Conservation (phyloP, 2,329 filamentous ascomycete species). For the Fusarium sp. region DNA sequence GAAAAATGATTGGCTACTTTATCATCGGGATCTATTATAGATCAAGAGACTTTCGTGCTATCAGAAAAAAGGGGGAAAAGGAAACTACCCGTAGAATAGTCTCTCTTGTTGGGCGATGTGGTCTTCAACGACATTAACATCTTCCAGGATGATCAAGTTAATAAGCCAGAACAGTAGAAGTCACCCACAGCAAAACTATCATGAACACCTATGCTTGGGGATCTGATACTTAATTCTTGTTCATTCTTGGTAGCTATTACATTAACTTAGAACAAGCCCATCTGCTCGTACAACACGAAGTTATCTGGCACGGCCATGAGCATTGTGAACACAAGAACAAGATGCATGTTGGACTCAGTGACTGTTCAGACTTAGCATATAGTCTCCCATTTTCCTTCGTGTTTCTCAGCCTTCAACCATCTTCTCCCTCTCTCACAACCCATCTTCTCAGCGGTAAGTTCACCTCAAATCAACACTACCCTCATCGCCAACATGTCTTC, state of each 20-base stretch:
- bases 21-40: background rate
- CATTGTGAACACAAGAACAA: background rate
- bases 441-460: background rate
- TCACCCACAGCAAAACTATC: background rate
- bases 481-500: background rate
- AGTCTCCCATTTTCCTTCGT: background rate
- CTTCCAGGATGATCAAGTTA: background rate
- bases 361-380: background rate
- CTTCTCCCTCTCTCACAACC: no score
- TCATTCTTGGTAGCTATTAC: background rate
- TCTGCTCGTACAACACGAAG: background rate
- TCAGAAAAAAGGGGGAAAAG: background rate
- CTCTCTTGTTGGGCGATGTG: background rate
- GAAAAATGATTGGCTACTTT: background rate
- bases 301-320: background rate
- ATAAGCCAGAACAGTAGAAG: background rate
- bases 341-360: background rate
- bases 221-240: background rate
- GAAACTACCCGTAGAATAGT: background rate
- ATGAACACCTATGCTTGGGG: no score
- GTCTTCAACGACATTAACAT: background rate
- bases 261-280: background rate
- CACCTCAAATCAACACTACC: background rate
- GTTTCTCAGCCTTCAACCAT: no score
- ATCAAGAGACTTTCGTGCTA: background rate